Evolutionary conservation across 495 filamentous ascomycete genomes (phyloP).

Genomic region (Recurvomyces mirabilis): DNA sequence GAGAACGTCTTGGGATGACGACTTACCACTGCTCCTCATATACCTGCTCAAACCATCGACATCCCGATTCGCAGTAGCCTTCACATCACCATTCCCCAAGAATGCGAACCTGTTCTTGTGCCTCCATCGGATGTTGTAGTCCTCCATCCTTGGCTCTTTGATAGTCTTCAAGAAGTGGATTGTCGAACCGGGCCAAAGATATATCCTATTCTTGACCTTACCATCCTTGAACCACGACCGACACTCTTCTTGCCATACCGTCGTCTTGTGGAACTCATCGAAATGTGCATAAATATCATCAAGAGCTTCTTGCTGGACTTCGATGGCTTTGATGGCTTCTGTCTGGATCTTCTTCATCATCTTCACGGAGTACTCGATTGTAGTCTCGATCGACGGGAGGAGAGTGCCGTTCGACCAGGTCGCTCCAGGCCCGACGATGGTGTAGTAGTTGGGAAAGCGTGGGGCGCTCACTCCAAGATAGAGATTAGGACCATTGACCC

Average conservation of each 20-base stretch:
- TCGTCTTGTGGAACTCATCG: slow-evolving; percentile 15
- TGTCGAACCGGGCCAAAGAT: slow-evolving; percentile 28
- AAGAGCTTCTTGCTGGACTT: slow-evolving; percentile 14
- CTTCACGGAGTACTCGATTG: slow-evolving; percentile 24
- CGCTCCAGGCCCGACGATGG: slow-evolving; percentile 22
- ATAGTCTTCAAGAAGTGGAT: slow-evolving; percentile 27
- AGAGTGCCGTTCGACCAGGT: slow-evolving; percentile 30
- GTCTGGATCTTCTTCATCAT: slow-evolving; percentile 18
- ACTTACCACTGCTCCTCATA: slow-evolving; percentile 26
- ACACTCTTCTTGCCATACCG: slow-evolving; percentile 19
- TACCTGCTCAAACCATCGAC: slow-evolving; percentile 32
- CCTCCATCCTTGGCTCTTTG: slow-evolving; percentile 27
- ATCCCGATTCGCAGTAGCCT: slow-evolving; percentile 27
- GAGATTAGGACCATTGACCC: slow-evolving; percentile 21
- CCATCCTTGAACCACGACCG: slow-evolving; percentile 21
- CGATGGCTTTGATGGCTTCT: slow-evolving; percentile 16
- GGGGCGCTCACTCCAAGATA: slow-evolving; percentile 26
- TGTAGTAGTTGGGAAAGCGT: slow-evolving; percentile 23
- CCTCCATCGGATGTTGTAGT: slow-evolving; percentile 27
- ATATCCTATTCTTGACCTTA: slow-evolving; percentile 34
- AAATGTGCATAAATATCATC: slow-evolving; percentile 15
- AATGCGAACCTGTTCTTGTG: slow-evolving; percentile 33
- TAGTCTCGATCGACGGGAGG: slow-evolving; percentile 29
- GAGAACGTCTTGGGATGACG: neutral
- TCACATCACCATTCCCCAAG: slow-evolving; percentile 34